Conservation (phyloP, 2,329 filamentous ascomycete species). For the Corinectria fuckeliana region DNA sequence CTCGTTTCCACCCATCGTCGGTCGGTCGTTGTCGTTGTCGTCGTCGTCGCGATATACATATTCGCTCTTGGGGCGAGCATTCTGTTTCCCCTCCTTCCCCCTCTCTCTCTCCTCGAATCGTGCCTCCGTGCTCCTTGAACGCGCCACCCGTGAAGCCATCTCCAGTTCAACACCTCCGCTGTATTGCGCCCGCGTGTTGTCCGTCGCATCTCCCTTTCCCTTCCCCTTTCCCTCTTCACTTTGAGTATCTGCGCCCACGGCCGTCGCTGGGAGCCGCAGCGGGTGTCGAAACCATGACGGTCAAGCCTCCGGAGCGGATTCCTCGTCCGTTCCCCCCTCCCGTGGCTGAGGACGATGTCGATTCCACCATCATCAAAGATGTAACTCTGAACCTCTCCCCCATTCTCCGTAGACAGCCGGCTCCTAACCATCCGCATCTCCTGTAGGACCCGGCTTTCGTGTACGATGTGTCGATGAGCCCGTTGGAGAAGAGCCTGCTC, state of each 20-base stretch:
- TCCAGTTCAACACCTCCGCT: background rate
- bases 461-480: slow-evolving; percentile 34
- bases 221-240: background rate
- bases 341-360: slow-evolving; percentile 36
- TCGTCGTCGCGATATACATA: slow-evolving; percentile 13
- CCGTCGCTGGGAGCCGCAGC: slow-evolving; percentile 18
- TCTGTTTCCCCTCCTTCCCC: slow-evolving; percentile 37
- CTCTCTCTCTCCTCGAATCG: slow-evolving; percentile 52
- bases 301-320: slow-evolving; percentile 26
- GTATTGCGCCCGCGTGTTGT: background rate
- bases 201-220: slow-evolving; percentile 12
- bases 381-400: slow-evolving; percentile 18
- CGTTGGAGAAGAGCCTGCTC: slow-evolving; percentile 50
- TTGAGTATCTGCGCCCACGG: slow-evolving; percentile 8
- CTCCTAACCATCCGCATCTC: slow-evolving; percentile 21
- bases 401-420: background rate
- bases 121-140: slow-evolving; percentile 55
- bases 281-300: slow-evolving; percentile 25
- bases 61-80: background rate
- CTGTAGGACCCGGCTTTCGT: slow-evolving; percentile 26
- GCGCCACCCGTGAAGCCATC: background rate
- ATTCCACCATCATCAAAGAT: slow-evolving; percentile 36
- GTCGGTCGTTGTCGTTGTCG: too few relatives aligned
- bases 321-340: slow-evolving; percentile 35
- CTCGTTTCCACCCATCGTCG: slow-evolving; percentile 1